phyloP scores from a whole-genome alignment of 1,284 basidiomycete genomes.

The Afroboletus lepidellus region DNA sequence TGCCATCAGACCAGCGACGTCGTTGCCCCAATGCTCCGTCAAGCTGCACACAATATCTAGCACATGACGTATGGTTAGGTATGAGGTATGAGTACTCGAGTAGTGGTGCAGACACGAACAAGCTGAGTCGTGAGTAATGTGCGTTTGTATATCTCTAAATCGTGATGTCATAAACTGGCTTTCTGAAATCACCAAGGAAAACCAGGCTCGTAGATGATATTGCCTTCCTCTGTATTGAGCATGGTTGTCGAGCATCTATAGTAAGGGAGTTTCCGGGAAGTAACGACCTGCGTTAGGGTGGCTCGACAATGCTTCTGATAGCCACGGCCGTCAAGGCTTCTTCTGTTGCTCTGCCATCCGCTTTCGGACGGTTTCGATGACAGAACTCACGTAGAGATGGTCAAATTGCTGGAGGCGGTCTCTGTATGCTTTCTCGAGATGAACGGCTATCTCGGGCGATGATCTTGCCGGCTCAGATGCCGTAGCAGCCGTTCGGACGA shows the following conservation, averaged over 20 bases:
- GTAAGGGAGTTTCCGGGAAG: slow-evolving; percentile 11
- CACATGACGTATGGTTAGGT: not conserved
- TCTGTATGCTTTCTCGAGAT: slow-evolving; percentile 29
- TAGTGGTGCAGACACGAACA: slow-evolving; percentile 5
- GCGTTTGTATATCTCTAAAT: slow-evolving; percentile 10
- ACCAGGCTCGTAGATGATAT: not conserved
- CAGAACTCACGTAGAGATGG: slow-evolving; percentile 36
- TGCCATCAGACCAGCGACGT: slow-evolving; percentile 7
- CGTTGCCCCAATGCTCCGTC: not conserved
- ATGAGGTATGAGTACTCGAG: slow-evolving; percentile 3
- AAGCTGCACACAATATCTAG: slow-evolving; percentile 1
- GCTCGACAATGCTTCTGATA: slow-evolving; percentile 11
- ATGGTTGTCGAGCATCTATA: slow-evolving; percentile 18
- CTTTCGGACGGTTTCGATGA: slow-evolving; percentile 34
- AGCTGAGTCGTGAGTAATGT: slow-evolving; percentile 5
- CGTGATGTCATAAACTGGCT: slow-evolving; percentile 10
- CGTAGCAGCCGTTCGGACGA: slow-evolving; percentile 25
- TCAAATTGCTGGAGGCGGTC: slow-evolving; percentile 36
- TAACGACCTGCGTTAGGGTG: slow-evolving; percentile 1
- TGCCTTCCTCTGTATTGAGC: slow-evolving; percentile 4
- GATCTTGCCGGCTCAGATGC: slow-evolving; percentile 23
- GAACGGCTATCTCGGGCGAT: slow-evolving; percentile 27
- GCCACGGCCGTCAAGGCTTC: slow-evolving; percentile 23
- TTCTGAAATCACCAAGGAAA: not conserved
- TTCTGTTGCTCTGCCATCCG: slow-evolving; percentile 35